These are phyloP conservation scores for Lasiodiplodia sp. DNA, from an alignment of 2,329 filamentous ascomycete species.

Conservation along the genomic window DNA sequence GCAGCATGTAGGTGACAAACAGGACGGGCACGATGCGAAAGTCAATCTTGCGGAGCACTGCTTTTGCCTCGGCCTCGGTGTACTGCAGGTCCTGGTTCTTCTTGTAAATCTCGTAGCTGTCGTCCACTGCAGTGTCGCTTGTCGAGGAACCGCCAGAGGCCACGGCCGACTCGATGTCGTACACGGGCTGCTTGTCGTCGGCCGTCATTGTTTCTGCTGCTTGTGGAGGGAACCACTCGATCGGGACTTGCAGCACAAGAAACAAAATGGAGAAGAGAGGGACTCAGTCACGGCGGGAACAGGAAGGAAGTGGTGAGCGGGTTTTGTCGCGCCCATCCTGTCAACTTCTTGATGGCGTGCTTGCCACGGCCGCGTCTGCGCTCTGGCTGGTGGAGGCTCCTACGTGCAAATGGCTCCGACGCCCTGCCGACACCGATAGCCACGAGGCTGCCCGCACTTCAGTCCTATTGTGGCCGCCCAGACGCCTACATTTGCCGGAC, in stretches of 20 bases:
- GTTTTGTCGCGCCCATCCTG: slow-evolving; percentile 1
- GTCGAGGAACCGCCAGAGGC: not conserved
- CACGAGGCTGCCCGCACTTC: not conserved
- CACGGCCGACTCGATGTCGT: slow-evolving; percentile 25
- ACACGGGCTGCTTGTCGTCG: slow-evolving; percentile 14
- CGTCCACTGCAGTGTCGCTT: slow-evolving; percentile 35
- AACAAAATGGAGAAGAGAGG: not conserved
- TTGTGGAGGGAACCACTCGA: not conserved
- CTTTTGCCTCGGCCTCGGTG: slow-evolving; percentile 39
- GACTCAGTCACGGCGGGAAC: not conserved
- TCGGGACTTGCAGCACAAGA: not conserved
- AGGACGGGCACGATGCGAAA: slow-evolving; percentile 41
- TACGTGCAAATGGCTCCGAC: not conserved
- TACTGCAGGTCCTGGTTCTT: slow-evolving; percentile 35
- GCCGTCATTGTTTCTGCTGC: slow-evolving; percentile 5
- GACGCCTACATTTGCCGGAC: not conserved
- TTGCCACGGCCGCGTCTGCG: slow-evolving; percentile 24
- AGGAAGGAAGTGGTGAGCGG: not conserved
- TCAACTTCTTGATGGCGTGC: slow-evolving; percentile 26
- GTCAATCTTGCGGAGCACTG: slow-evolving; percentile 43
- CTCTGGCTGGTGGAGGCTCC: slow-evolving; percentile 18
- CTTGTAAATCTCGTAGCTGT: slow-evolving; percentile 44
- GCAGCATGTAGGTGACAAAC: slow-evolving; percentile 48
- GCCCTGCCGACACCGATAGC: not conserved
- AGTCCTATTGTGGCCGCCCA: not conserved